Conservation (phyloP, 176 grass and related monocot genomes). For the Tillandsia fasciculata region DNA sequence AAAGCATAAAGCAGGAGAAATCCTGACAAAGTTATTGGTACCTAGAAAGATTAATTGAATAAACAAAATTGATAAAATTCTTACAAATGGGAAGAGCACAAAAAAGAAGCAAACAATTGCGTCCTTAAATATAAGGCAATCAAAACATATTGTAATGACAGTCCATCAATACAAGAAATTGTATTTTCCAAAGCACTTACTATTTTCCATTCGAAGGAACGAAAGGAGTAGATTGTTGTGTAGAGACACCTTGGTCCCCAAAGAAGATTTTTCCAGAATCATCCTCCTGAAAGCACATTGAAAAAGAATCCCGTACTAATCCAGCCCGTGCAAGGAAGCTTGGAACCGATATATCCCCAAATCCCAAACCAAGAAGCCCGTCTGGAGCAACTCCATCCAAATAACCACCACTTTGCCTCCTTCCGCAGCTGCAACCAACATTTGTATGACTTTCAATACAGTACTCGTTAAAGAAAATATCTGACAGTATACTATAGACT, state of each 20-base stretch:
- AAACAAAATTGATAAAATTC: not conserved
- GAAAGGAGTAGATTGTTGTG: slow-evolving; percentile 81
- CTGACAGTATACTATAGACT: not conserved
- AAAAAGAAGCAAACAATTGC: not conserved
- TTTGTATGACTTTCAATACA: not conserved
- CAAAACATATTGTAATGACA: not conserved
- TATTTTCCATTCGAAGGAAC: slow-evolving; percentile 70
- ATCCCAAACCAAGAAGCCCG: slow-evolving; percentile 87
- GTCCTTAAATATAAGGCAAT: not conserved
- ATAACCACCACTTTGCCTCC: slow-evolving; percentile 80
- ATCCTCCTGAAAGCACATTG: slow-evolving; percentile 83
- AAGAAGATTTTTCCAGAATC: slow-evolving; percentile 88
- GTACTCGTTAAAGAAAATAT: not conserved
- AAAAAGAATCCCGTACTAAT: slow-evolving; percentile 75
- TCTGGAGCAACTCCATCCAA: slow-evolving; percentile 92
- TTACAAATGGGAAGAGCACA: not conserved
- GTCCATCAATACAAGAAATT: not conserved
- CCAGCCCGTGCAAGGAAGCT: slow-evolving; percentile 85
- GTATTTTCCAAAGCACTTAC: slow-evolving; percentile 39
- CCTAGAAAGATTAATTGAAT: no score
- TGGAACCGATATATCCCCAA: slow-evolving; percentile 83
- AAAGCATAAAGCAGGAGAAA: no score
- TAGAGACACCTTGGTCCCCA: slow-evolving; percentile 69
- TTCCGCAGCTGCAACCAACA: slow-evolving; percentile 65
- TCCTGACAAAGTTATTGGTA: no score